Evolutionary conservation across 345 rosid genomes (phyloP), one percentile per base, ranked within the genome.

Genomic region (Lumnitzera littorea): DNA sequence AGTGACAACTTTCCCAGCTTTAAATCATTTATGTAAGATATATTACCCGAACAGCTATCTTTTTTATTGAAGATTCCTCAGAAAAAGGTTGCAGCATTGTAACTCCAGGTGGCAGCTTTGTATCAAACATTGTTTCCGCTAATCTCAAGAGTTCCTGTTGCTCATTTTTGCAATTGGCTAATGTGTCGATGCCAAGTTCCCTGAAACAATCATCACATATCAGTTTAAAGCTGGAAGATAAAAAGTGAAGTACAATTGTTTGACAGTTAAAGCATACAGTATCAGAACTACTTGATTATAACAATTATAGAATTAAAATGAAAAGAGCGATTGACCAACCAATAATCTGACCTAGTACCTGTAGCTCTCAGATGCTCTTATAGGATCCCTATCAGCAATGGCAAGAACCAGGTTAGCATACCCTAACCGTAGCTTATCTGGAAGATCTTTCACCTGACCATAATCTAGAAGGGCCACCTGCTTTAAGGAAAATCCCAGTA

Each of bases 391-490:
- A 79, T 84, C 87, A 55, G 96, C 91, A 63, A 94, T 88, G 54
- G 96, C 97, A 74, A 94, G 77, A 62, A 90, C 78, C 80, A 94
- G 76, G 73, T 79, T 83, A 25, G 97, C 99, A 76, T 83, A 88
- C 51, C 91, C 95, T 72, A 88, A 88, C 80, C 92, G 81, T 75
- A 90, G 69, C 36, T 78, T 70, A 48, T 90, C 78, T 52, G 96
- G 89, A 36, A 94, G 96, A 79, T 94, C 97, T 82, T 94, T 94
- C 72, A 86, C 99, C 82, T 90, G 99, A 57, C 97, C 97, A 65
- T 88, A 94, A 76, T 94, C 97, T 58, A 94, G 72, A 78, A 92
- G 69, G 24, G 89, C 96, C 71, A 92, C 98, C 98, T 92, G 71
- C 55, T 62, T 79, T 3, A 55, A 15, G 46, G 57, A 79, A 75